Conservation (phyloP, 768 basidiomycete species). For the Collybiopsis luxurians region DNA sequence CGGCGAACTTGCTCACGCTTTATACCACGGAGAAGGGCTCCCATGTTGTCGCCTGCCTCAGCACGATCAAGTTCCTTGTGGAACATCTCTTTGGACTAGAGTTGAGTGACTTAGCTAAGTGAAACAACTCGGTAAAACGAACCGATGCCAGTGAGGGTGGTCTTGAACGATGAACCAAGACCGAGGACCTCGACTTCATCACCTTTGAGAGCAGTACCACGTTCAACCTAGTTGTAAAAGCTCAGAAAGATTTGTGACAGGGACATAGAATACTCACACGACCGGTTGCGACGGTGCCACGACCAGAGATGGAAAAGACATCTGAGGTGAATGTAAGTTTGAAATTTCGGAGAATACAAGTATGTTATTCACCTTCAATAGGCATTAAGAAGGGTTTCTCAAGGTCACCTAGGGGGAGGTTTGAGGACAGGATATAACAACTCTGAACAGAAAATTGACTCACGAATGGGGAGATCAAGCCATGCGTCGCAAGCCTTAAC, state of each 20-base stretch:
- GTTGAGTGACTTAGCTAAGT: not conserved
- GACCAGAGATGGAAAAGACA: slow-evolving; percentile 96
- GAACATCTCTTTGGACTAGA: slow-evolving; percentile 85
- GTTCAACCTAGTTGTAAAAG: slow-evolving; percentile 63
- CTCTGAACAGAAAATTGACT: slow-evolving; percentile 24
- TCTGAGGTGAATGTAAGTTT: slow-evolving; percentile 37
- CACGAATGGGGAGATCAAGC: slow-evolving; percentile 92
- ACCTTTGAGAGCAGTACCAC: slow-evolving; percentile 88
- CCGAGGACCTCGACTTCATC: slow-evolving; percentile 93
- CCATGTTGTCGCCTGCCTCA: slow-evolving; percentile 99
- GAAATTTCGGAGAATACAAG: not conserved
- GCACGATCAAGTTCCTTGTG: slow-evolving; percentile 98
- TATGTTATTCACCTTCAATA: slow-evolving; percentile 62
- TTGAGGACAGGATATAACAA: not conserved
- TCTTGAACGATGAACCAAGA: slow-evolving; percentile 77
- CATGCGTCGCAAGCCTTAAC: slow-evolving; percentile 87
- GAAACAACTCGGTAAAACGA: slow-evolving; percentile 19
- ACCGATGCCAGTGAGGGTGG: slow-evolving; percentile 94
- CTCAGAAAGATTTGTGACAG: not conserved
- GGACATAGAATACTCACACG: slow-evolving; percentile 50
- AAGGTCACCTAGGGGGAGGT: slow-evolving; percentile 68
- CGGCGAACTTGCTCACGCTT: slow-evolving; percentile 95
- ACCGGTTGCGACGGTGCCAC: slow-evolving; percentile 97
- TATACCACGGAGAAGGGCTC: slow-evolving; percentile 91
- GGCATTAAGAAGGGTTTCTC: slow-evolving; percentile 98